A percentile compares a stretch with the other conserved stretches of the same genome.
Evolutionary conservation across 2,329 filamentous ascomycete species (phyloP).

Genomic region (Exophiala sp.): DNA sequence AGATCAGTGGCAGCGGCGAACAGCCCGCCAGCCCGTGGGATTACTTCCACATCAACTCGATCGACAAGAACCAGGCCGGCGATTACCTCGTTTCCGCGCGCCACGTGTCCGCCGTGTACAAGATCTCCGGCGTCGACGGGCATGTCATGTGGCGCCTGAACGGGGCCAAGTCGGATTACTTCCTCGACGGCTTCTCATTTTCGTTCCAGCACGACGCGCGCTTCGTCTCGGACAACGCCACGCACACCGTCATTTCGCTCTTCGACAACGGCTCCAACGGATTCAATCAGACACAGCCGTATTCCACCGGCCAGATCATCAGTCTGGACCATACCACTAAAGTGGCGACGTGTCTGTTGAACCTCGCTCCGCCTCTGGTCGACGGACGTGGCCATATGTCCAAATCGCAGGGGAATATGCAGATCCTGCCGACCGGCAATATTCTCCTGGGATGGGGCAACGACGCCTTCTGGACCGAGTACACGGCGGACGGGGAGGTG

Average conservation of each 20-base stretch:
- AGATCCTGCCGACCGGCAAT: slow-evolving; percentile 36
- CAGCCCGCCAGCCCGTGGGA: slow-evolving; percentile 42
- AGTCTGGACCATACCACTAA: slow-evolving; percentile 36
- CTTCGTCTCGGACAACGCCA: slow-evolving; percentile 37
- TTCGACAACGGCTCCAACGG: slow-evolving; percentile 42
- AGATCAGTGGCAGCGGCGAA: slow-evolving; percentile 45
- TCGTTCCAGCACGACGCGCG: slow-evolving; percentile 42
- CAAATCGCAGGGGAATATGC: slow-evolving; percentile 36
- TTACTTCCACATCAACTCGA: slow-evolving; percentile 42
- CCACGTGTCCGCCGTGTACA: slow-evolving; percentile 39
- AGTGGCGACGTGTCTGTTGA: slow-evolving; percentile 34
- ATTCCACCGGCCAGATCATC: slow-evolving; percentile 38
- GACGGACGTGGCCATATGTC: slow-evolving; percentile 20
- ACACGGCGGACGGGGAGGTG: slow-evolving; percentile 32
- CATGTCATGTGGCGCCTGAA: slow-evolving; percentile 38
- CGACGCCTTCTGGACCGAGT: slow-evolving; percentile 38
- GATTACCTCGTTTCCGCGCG: slow-evolving; percentile 41
- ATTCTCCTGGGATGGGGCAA: slow-evolving; percentile 42
- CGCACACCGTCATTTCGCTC: slow-evolving; percentile 37
- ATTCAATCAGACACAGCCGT: slow-evolving; percentile 36
- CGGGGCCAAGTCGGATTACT: slow-evolving; percentile 33
- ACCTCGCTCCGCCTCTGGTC: slow-evolving; percentile 30
- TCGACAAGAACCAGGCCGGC: slow-evolving; percentile 39
- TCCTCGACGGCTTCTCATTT: slow-evolving; percentile 34
- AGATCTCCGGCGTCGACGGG: slow-evolving; percentile 38